Percentiles rank a stretch among this genome's conserved stretches.
These are phyloP conservation scores for Zygosaccharomyces pseudobailii DNA, from an alignment of 1,139 yeast species.

Conservation along the genomic window DNA sequence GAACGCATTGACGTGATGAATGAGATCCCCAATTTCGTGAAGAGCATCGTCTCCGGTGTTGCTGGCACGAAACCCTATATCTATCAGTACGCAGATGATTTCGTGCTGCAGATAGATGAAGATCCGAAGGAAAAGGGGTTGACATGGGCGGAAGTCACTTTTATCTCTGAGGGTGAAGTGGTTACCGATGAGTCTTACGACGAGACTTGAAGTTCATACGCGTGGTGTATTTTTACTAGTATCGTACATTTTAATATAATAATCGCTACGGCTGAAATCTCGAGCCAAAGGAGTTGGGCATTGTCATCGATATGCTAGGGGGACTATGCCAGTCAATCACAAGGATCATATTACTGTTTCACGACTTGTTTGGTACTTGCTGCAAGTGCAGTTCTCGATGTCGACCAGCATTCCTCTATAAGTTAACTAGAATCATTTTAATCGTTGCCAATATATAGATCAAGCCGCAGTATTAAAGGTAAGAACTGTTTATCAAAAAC, in stretches of 20 bases:
- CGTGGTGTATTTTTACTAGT: background rate
- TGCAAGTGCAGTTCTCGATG: too few species aligned
- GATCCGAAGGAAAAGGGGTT: conserved; percentile 47
- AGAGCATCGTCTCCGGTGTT: conserved; percentile 87
- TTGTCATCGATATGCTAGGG: background rate
- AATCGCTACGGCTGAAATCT: background rate
- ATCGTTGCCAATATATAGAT: too few species aligned
- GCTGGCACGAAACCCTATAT: conserved; percentile 95
- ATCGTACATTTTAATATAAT: background rate
- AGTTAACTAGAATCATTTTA: too few species aligned
- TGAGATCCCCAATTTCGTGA: conserved; percentile 91
- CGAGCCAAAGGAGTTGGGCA: background rate
- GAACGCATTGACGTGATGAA: conserved; percentile 98
- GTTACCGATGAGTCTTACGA: conserved; percentile 27
- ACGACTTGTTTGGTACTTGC: too few species aligned
- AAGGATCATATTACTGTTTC: too few species aligned
- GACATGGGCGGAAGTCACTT: conserved; percentile 81
- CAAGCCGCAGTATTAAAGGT: too few species aligned
- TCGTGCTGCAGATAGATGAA: conserved; percentile 35
- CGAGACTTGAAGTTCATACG: conserved; percentile 13
- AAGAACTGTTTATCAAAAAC: too few species aligned
- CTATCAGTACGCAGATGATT: conserved; percentile 67
- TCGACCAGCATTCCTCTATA: too few species aligned
- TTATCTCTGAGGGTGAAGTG: conserved; percentile 45
- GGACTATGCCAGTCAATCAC: too few species aligned